These are phyloP conservation scores for Sextonia rubra DNA, from an alignment of 164 flowering plant genomes.

Conservation along the genomic window DNA sequence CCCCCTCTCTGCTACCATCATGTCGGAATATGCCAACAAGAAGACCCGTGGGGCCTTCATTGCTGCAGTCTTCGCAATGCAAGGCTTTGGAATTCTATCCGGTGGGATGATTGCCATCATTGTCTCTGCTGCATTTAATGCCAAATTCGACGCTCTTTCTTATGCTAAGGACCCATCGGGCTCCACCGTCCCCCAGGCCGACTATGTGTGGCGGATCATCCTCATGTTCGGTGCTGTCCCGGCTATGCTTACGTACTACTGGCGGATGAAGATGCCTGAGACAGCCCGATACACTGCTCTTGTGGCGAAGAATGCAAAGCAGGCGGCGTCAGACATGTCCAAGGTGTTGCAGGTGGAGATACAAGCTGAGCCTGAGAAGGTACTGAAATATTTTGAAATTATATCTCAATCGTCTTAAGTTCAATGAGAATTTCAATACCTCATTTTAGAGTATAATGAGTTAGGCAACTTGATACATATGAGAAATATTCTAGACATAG, in stretches of 20 bases:
- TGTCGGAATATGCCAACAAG: constrained; percentile 86
- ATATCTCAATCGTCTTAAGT: too few relatives aligned
- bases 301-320: constrained; percentile 52
- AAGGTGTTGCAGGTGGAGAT: constrained; percentile 33
- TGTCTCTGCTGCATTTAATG: constrained; percentile 40
- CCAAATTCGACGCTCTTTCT: constrained; percentile 36
- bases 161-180: constrained; percentile 34
- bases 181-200: constrained; percentile 55
- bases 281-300: constrained; percentile 65
- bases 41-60: constrained; percentile 85
- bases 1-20: constrained; percentile 85
- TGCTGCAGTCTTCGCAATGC: constrained; percentile 88
- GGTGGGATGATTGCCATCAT: constrained; percentile 70
- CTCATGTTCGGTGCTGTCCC: constrained; percentile 76
- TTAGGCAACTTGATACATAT: too few relatives aligned
- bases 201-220: constrained; percentile 66
- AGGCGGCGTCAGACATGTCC: constrained; percentile 37
- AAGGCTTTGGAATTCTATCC: constrained; percentile 69
- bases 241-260: constrained; percentile 67
- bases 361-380: constrained; percentile 25
- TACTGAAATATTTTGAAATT: not conserved
- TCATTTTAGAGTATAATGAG: too few relatives aligned
- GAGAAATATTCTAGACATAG: too few relatives aligned
- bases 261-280: constrained; percentile 73
- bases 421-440: too few relatives aligned